Conservation (phyloP, 495 filamentous ascomycete species). For the Cairneyella variabilis region DNA sequence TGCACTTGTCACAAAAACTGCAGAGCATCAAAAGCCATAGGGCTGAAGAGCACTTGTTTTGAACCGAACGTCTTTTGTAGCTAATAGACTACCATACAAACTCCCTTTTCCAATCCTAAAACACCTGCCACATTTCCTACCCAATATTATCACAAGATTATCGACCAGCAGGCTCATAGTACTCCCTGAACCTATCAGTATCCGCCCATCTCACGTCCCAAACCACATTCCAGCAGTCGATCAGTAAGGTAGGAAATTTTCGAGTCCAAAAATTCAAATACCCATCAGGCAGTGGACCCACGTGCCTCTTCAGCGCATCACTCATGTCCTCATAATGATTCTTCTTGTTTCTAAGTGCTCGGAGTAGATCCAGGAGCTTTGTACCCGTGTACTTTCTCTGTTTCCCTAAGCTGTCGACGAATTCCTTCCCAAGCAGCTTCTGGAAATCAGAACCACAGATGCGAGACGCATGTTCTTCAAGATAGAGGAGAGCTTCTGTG, state of each 20-base stretch:
- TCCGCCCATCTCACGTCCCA: conserved; percentile 59
- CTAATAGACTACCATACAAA: too few relatives aligned
- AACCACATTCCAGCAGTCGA: conserved; percentile 74
- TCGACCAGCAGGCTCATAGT: conserved; percentile 39
- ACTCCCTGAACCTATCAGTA: conserved; percentile 72
- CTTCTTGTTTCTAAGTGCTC: conserved; percentile 91
- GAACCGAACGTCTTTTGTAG: too few relatives aligned
- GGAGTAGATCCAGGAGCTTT: conserved; percentile 77
- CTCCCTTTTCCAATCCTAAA: neutral
- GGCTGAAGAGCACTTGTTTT: too few relatives aligned
- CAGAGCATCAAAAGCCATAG: too few relatives aligned
- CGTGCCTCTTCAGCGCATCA: conserved; percentile 69
- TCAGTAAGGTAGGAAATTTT: conserved; percentile 77
- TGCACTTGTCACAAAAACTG: too few relatives aligned
- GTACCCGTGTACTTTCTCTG: conserved; percentile 91
- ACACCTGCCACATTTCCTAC: neutral
- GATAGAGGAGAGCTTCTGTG: conserved; percentile 55
- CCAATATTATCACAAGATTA: neutral
- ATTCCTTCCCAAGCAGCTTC: conserved; percentile 66
- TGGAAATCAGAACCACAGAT: conserved; percentile 75
- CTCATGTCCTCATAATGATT: conserved; percentile 93
- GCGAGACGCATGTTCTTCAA: conserved; percentile 53
- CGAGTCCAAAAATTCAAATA: conserved; percentile 84
- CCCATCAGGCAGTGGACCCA: conserved; percentile 77
- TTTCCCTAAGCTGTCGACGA: conserved; percentile 84